phyloP scores from a whole-genome alignment of 306 rosid species.

The Mimosa bimucronata region DNA sequence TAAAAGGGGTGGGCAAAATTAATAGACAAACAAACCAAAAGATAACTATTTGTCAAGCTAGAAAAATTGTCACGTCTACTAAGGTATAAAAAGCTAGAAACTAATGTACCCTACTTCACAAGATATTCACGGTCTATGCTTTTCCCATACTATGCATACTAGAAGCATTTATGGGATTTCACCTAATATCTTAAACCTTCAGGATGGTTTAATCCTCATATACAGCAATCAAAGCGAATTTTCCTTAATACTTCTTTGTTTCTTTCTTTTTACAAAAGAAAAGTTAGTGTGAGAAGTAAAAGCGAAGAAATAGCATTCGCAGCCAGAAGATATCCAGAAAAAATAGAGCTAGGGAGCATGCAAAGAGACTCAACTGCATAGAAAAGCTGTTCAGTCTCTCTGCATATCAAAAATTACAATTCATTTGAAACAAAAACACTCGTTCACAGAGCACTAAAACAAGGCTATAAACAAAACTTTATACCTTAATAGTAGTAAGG shows the following conservation, averaged over 20 bases:
- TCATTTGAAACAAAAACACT: not conserved
- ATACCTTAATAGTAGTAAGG: not conserved
- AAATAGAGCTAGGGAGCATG: not conserved
- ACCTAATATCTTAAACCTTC: not conserved
- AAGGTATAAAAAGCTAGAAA: not conserved
- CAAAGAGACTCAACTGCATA: not conserved
- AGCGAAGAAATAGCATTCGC: not conserved
- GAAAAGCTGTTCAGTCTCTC: not conserved
- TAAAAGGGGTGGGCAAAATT: constrained; percentile 22
- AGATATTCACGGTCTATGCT: not conserved
- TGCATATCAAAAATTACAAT: not conserved
- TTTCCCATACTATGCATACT: not conserved
- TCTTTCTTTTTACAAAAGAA: not conserved
- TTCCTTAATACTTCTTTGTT: constrained; percentile 3
- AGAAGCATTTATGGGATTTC: not conserved
- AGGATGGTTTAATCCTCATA: not conserved
- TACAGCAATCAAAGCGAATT: not conserved
- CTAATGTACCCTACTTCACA: constrained; percentile 3
- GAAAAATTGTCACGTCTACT: constrained; percentile 10
- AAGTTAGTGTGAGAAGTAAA: not conserved
- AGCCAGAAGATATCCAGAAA: not conserved
- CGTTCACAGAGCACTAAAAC: not conserved
- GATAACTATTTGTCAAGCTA: constrained; percentile 32
- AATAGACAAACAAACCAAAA: constrained; percentile 26
- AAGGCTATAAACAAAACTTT: not conserved